phyloP scores from a whole-genome alignment of 768 basidiomycete species.

The Cystobasidium onofrii region DNA sequence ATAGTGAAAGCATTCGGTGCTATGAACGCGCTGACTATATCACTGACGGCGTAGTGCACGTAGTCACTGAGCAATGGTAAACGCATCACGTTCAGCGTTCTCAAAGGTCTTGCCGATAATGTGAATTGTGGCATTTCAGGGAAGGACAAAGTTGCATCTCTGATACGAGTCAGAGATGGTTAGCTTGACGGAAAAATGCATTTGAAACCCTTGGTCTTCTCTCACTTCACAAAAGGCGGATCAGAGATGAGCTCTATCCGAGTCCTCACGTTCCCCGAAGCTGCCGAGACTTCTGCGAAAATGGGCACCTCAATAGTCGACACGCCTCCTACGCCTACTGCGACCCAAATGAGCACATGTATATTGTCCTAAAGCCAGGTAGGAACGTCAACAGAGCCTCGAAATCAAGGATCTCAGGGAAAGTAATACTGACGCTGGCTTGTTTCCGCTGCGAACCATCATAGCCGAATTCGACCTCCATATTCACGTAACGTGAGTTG shows the following conservation, averaged over 20 bases:
- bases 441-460: neutral
- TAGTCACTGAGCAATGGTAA: constrained; percentile 29
- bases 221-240: constrained; percentile 34
- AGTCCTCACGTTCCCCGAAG: constrained; percentile 15
- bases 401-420: neutral
- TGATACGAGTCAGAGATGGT: neutral
- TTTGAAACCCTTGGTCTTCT: too few relatives aligned
- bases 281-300: constrained; percentile 6
- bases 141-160: neutral
- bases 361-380: constrained; percentile 7
- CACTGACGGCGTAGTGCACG: neutral
- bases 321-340: neutral
- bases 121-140: neutral
- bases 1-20: constrained; percentile 32
- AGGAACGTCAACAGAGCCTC: neutral
- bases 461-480: constrained; percentile 26
- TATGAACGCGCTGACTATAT: constrained; percentile 25
- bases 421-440: constrained; percentile 9
- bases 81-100: constrained; percentile 24
- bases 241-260: constrained; percentile 32
- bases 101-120: neutral
- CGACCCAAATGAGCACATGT: constrained; percentile 21
- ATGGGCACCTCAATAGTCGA: constrained; percentile 14
- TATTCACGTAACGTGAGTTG: constrained; percentile 9
- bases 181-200: neutral